phyloP scores from a whole-genome alignment of 768 basidiomycete genomes.

The Tulasnella sp. region DNA sequence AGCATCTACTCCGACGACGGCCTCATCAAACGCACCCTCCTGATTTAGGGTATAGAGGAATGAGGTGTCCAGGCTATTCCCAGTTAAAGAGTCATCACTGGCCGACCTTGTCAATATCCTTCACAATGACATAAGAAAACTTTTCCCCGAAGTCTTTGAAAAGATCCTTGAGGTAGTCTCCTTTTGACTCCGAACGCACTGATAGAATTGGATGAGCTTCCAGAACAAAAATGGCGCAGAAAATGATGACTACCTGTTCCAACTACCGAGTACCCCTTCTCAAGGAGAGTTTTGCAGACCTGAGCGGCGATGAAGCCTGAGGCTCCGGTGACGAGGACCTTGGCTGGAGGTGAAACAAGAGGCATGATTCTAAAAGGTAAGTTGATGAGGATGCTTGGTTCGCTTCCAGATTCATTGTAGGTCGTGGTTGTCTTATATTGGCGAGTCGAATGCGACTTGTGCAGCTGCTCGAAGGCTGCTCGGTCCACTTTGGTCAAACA shows the following conservation, averaged over 20 bases:
- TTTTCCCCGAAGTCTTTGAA: slow-evolving; percentile 49
- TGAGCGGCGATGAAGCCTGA: slow-evolving; percentile 55
- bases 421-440: background rate
- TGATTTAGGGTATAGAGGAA: background rate
- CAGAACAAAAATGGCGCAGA: background rate
- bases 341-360: slow-evolving; percentile 32
- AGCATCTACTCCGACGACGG: slow-evolving; percentile 35
- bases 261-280: slow-evolving; percentile 45
- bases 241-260: slow-evolving; percentile 12
- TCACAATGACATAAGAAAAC: slow-evolving; percentile 58
- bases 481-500: background rate
- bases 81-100: too few species aligned
- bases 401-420: background rate
- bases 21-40: slow-evolving; percentile 34
- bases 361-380: slow-evolving; percentile 31
- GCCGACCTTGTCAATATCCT: slow-evolving; percentile 53
- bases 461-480: too few species aligned
- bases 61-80: too few species aligned
- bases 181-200: slow-evolving; percentile 54
- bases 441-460: too few species aligned
- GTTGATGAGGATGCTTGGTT: background rate
- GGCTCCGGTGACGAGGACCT: slow-evolving; percentile 51
- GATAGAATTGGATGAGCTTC: background rate
- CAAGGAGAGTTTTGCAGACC: slow-evolving; percentile 51
- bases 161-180: slow-evolving; percentile 44